Conservation (phyloP, 768 basidiomycete species). For the Serendipita indica region DNA sequence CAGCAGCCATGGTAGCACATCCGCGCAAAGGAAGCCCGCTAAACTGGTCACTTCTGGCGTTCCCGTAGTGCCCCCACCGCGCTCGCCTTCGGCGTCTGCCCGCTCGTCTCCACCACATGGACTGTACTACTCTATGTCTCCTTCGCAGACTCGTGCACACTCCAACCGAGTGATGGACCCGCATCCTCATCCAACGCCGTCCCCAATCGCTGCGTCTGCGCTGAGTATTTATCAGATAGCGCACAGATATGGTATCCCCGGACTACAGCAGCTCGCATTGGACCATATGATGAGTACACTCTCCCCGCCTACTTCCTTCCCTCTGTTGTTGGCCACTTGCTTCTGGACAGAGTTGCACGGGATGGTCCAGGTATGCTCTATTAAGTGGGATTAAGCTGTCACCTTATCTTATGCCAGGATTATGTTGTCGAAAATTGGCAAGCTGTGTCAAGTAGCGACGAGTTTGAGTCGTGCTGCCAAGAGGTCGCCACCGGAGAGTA, state of each 20-base stretch:
- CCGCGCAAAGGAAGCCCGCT: constrained; percentile 6
- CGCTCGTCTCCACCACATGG: neutral
- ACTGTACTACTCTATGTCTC: constrained; percentile 9
- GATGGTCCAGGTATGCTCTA: constrained; percentile 38
- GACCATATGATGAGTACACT: constrained; percentile 61
- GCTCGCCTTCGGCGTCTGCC: constrained; percentile 19
- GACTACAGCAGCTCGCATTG: constrained; percentile 47
- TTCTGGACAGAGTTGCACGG: constrained; percentile 49
- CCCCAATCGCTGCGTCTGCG: constrained; percentile 53
- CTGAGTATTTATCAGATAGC: constrained; percentile 63
- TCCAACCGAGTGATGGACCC: constrained; percentile 35
- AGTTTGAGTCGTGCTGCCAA: constrained; percentile 55
- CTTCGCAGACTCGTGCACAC: constrained; percentile 15
- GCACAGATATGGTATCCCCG: constrained; percentile 57
- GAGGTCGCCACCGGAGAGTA: constrained; percentile 64
- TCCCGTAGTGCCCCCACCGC: constrained; percentile 26
- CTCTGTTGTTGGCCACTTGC: constrained; percentile 50
- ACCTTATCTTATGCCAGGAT: constrained; percentile 30
- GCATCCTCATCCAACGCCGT: constrained; percentile 50
- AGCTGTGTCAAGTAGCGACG: constrained; percentile 44
- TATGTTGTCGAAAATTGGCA: constrained; percentile 69
- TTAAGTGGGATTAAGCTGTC: constrained; percentile 9
- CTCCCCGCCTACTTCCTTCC: constrained; percentile 50
- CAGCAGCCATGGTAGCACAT: neutral
- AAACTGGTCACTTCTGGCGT: constrained; percentile 22